phyloP scores from a whole-genome alignment of 148 eudicot genomes.

The Persicaria tinctoria region DNA sequence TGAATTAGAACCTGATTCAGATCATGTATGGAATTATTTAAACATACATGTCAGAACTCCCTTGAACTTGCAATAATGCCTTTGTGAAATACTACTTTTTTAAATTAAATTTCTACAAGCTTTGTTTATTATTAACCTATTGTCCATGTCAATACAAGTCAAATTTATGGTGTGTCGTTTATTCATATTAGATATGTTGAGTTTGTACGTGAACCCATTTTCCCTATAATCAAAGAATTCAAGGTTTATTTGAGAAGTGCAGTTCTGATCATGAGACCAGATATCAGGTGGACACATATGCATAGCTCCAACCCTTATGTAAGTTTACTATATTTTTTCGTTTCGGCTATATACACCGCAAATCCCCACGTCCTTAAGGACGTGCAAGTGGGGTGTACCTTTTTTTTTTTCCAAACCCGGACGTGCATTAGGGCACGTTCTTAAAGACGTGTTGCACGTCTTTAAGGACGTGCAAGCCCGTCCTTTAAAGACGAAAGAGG shows the following conservation, averaged over 20 bases:
- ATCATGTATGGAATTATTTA: slow-evolving; percentile 94
- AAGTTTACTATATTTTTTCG: slow-evolving; percentile 23
- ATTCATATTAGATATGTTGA: too few relatives aligned
- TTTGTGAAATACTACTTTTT: not conserved
- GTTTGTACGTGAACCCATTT: not conserved
- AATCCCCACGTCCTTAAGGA: too few relatives aligned
- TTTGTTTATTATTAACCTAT: not conserved
- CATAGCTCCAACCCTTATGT: slow-evolving; percentile 64
- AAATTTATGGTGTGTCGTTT: too few relatives aligned
- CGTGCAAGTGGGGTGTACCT: too few relatives aligned
- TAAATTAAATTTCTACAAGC: not conserved
- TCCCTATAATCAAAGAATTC: slow-evolving; percentile 74
- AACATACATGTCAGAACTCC: slow-evolving; percentile 67
- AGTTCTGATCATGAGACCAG: slow-evolving; percentile 71
- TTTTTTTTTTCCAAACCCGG: too few relatives aligned
- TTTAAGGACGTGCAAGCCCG: too few relatives aligned
- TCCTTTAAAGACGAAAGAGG: too few relatives aligned
- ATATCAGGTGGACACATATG: slow-evolving; percentile 87
- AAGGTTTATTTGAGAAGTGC: slow-evolving; percentile 86
- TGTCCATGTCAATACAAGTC: too few relatives aligned
- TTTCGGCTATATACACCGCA: too few relatives aligned
- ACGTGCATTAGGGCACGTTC: too few relatives aligned
- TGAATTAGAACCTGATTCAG: slow-evolving; percentile 96
- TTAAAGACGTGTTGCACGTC: too few relatives aligned
- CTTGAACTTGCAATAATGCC: not conserved